Evolutionary conservation across 1,139 yeast species (phyloP).

Genomic region (Debaryomycetaceae sp.): DNA sequence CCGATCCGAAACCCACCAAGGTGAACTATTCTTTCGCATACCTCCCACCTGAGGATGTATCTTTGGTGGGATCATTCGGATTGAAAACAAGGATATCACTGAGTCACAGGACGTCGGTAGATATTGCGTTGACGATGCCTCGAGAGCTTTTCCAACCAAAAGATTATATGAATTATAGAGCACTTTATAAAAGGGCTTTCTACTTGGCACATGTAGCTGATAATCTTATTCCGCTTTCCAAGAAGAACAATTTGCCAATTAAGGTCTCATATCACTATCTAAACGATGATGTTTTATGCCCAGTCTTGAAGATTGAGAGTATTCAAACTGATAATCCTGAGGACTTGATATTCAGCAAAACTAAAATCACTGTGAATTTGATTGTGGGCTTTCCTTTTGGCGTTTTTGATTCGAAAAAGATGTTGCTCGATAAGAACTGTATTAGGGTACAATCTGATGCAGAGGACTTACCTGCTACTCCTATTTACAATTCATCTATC

Average conservation of each 20-base stretch:
- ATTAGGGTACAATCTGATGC: constrained; percentile 61
- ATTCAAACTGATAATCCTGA: constrained; percentile 45
- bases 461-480: constrained; percentile 67
- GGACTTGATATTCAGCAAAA: constrained; percentile 57
- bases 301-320: constrained; percentile 56
- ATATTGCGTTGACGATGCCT: constrained; percentile 83
- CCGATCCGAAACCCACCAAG: constrained; percentile 78
- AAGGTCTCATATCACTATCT: constrained; percentile 54
- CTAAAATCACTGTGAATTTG: constrained; percentile 68
- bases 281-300: constrained; percentile 66
- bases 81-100: constrained; percentile 66
- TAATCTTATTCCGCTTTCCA: constrained; percentile 52
- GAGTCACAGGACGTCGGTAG: constrained; percentile 59
- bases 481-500: constrained; percentile 78
- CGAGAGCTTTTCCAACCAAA: constrained; percentile 68
- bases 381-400: constrained; percentile 72
- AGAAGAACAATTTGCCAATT: constrained; percentile 53
- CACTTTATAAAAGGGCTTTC: constrained; percentile 84
- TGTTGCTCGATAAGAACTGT: constrained; percentile 75
- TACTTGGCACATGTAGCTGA: constrained; percentile 77
- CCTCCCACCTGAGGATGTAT: constrained; percentile 68
- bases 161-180: constrained; percentile 87
- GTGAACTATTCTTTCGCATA: constrained; percentile 71
- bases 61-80: constrained; percentile 87
- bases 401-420: constrained; percentile 68